Percentiles rank a stretch among this genome's conserved stretches.
These are phyloP conservation scores for Cruciata laevipes DNA, from an alignment of 257 asterid genomes.

Conservation along the genomic window DNA sequence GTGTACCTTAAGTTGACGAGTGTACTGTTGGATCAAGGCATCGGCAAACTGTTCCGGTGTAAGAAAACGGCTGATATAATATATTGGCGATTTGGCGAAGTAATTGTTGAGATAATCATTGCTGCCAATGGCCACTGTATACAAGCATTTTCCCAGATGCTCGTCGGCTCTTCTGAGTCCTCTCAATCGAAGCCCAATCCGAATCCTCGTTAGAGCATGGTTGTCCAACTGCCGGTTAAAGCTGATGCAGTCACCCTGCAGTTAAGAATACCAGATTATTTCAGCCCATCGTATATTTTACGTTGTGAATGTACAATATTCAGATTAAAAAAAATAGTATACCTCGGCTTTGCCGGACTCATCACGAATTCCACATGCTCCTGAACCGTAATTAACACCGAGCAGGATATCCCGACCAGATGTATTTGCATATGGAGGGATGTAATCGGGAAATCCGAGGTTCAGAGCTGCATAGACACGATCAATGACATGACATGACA, in stretches of 20 bases:
- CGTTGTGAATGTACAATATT: too few relatives aligned
- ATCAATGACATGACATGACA: background rate
- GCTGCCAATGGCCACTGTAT: slow-evolving; percentile 45
- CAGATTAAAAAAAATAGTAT: background rate
- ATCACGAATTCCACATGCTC: slow-evolving; percentile 50
- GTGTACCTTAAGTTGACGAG: slow-evolving; percentile 17
- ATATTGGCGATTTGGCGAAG: slow-evolving; percentile 13
- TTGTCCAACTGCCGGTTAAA: slow-evolving; percentile 5
- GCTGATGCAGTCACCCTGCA: slow-evolving; percentile 16
- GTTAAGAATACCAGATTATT: too few relatives aligned
- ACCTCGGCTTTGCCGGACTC: slow-evolving; percentile 22
- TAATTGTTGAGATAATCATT: slow-evolving; percentile 62
- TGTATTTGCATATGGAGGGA: slow-evolving; percentile 39
- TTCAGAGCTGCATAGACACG: slow-evolving; percentile 8
- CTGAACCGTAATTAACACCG: slow-evolving; percentile 72
- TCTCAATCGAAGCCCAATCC: slow-evolving; percentile 7
- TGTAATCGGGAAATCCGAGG: slow-evolving; percentile 30
- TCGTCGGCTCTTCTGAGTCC: background rate
- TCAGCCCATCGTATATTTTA: too few relatives aligned
- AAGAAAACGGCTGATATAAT: slow-evolving; percentile 18
- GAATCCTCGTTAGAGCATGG: background rate
- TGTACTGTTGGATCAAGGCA: slow-evolving; percentile 21
- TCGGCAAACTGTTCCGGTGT: slow-evolving; percentile 38
- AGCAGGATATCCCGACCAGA: slow-evolving; percentile 16
- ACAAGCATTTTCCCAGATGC: slow-evolving; percentile 36